Percentiles rank a stretch among this genome's conserved stretches.
phyloP scores from a whole-genome alignment of 495 filamentous ascomycete genomes.

The Neurospora sp. region DNA sequence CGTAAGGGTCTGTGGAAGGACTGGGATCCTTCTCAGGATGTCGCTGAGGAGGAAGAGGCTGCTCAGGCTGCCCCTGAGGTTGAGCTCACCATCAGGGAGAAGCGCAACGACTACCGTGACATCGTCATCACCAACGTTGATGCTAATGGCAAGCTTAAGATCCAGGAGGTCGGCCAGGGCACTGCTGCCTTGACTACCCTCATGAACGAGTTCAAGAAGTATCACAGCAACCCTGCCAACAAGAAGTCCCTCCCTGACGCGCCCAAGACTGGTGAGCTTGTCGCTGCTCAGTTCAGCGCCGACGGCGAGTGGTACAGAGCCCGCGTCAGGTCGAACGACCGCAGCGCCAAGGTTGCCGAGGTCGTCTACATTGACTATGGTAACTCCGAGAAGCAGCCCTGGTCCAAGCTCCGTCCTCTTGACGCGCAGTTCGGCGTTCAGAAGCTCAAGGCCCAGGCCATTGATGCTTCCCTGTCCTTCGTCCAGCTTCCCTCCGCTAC shows the following conservation, averaged over 20 bases:
- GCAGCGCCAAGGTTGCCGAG: conserved; percentile 75
- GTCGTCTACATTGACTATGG: conserved; percentile 95
- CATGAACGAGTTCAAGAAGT: conserved; percentile 80
- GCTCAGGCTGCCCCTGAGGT: conserved; percentile 38
- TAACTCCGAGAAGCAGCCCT: conserved; percentile 80
- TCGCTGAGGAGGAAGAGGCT: conserved; percentile 43
- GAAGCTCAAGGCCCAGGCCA: conserved; percentile 76
- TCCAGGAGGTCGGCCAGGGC: conserved; percentile 77
- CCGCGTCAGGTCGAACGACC: conserved; percentile 82
- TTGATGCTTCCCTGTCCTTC: conserved; percentile 80
- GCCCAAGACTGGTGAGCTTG: conserved; percentile 84
- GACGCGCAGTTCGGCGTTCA: conserved; percentile 63
- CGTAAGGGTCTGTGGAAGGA: conserved; percentile 86
- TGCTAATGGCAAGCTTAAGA: conserved; percentile 61
- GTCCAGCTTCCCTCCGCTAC: conserved; percentile 68
- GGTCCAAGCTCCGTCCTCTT: conserved; percentile 71
- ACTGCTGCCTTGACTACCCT: conserved; percentile 72
- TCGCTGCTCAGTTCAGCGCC: conserved; percentile 77
- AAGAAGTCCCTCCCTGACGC: conserved; percentile 58
- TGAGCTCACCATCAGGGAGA: conserved; percentile 40
- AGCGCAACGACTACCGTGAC: conserved; percentile 79
- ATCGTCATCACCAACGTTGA: conserved; percentile 87
- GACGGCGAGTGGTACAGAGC: conserved; percentile 94
- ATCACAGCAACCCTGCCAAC: conserved; percentile 71
- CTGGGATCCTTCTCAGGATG: conserved; percentile 80